Evolutionary conservation across 2,329 filamentous ascomycete species (phyloP), one percentile per base, ranked within the genome.

Genomic region (Biscogniauxia mediterranea): DNA sequence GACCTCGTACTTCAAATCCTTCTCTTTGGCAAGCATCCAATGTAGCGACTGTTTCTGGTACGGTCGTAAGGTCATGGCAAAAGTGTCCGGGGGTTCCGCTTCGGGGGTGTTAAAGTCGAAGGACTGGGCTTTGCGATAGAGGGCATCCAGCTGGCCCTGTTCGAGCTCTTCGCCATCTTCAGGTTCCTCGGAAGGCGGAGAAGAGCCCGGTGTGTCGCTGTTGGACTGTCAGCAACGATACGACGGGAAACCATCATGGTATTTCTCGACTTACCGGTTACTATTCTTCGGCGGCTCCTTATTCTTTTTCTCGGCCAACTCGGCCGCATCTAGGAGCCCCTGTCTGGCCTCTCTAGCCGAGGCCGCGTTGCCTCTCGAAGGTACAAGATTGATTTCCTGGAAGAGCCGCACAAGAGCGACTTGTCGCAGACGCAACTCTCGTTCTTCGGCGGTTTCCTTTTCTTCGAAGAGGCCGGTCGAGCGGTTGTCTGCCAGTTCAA

Each of bases 21-120:
- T 94, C 74, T 99, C 95, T 74, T 98, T 98, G 4, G 88, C 84
- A 65, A 98, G 82, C 93, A 99, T 97, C 95, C 95, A 99, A 72
- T 97, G 83, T 5, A 99, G 78, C 0, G 95, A 93, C 75, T 99
- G 95, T 71, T 93, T 97, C 74, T 99, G 95, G 68, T 99, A 99
- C 56, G 92, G 92, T 2, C 95, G 88, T 26, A 99, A 80, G 46
- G 88, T 83, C 87, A 99, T 88, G 5, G 83, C 83, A 75, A 99
- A 99, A 0, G 88, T 92, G 8, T 89, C 82, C 5, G 90, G 87
- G 9, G 95, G 94, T 68, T 97, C 89, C 9, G 92, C 89, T 74
- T 92, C 89, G 1, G 93, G 93, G 0, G 93, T 97, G 72, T 87
- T 86, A 71, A 99, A 98, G 74, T 99, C 95, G 70, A 98, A 98